These are phyloP conservation scores for Paspalum vaginatum DNA, from an alignment of 176 grass and related monocot genomes.

Conservation along the genomic window DNA sequence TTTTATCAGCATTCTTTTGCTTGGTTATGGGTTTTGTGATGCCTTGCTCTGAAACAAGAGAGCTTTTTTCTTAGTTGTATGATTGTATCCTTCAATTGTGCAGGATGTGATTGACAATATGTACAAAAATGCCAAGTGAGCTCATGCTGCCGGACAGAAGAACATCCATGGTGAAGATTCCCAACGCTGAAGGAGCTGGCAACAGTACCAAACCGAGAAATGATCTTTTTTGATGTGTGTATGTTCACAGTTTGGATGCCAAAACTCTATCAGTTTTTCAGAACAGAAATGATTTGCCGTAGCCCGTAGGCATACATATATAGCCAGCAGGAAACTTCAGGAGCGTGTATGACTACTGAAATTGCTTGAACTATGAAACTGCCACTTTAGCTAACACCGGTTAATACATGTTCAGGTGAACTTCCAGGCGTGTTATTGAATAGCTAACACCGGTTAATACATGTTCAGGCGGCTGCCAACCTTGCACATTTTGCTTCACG, in stretches of 20 bases:
- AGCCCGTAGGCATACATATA: neutral
- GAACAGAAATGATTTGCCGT: neutral
- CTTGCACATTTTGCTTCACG: too few relatives aligned
- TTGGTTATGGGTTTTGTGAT: neutral
- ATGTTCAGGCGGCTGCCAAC: too few relatives aligned
- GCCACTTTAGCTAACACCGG: neutral
- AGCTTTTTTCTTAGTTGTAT: conserved; percentile 28
- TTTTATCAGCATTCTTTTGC: conserved; percentile 17
- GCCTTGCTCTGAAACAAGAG: neutral
- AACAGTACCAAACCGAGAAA: neutral
- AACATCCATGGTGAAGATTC: conserved; percentile 16
- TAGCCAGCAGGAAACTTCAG: conserved; percentile 14
- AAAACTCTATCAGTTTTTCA: neutral
- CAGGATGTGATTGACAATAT: conserved; percentile 66
- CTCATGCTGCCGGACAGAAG: neutral
- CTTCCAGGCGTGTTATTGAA: neutral
- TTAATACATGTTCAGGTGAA: neutral
- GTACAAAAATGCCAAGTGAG: conserved; percentile 66
- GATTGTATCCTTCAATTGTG: conserved; percentile 37
- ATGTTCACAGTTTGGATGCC: conserved; percentile 34
- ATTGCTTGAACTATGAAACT: conserved; percentile 22
- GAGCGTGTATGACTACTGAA: neutral
- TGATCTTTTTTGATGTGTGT: conserved; percentile 10
- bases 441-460: neutral
- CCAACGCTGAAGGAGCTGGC: conserved; percentile 6